Conservation (phyloP, 2,329 filamentous ascomycete genomes). For the Phialocephala subalpina region DNA sequence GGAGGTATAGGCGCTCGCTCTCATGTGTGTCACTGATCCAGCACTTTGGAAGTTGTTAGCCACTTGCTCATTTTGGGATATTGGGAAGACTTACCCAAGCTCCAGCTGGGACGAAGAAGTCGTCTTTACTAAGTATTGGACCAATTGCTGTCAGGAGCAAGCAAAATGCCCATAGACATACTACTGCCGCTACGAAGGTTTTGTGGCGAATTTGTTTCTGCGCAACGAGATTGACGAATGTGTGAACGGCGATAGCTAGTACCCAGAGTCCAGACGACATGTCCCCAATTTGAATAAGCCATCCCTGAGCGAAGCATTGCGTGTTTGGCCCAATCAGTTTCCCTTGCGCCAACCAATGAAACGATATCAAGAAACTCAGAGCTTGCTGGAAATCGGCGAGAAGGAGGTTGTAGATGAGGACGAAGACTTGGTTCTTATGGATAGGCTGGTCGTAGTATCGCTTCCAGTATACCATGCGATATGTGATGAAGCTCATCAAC, state of each 20-base stretch:
- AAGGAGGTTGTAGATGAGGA: conserved; percentile 63
- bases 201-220: conserved; percentile 50
- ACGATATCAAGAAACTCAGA: conserved; percentile 49
- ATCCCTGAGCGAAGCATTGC: conserved; percentile 61
- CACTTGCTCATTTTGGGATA: neutral
- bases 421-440: conserved; percentile 57
- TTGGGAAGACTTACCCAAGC: conserved; percentile 52
- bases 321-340: conserved; percentile 53
- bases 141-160: conserved; percentile 45
- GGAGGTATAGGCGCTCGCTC: conserved; percentile 56
- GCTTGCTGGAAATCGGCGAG: conserved; percentile 42
- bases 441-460: conserved; percentile 43
- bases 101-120: conserved; percentile 58
- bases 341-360: conserved; percentile 57
- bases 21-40: conserved; percentile 58
- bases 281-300: conserved; percentile 62
- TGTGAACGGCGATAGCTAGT: conserved; percentile 61
- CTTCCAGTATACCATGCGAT: conserved; percentile 53
- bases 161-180: conserved; percentile 39
- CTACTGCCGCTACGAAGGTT: conserved; percentile 46
- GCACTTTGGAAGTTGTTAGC: conserved; percentile 46
- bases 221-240: conserved; percentile 58
- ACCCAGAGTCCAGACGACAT: conserved; percentile 60
- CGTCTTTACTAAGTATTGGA: conserved; percentile 50
- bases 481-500: conserved; percentile 54